Conservation (phyloP, 805 yeast genomes). For the Nakazawaea laoshanensis region DNA sequence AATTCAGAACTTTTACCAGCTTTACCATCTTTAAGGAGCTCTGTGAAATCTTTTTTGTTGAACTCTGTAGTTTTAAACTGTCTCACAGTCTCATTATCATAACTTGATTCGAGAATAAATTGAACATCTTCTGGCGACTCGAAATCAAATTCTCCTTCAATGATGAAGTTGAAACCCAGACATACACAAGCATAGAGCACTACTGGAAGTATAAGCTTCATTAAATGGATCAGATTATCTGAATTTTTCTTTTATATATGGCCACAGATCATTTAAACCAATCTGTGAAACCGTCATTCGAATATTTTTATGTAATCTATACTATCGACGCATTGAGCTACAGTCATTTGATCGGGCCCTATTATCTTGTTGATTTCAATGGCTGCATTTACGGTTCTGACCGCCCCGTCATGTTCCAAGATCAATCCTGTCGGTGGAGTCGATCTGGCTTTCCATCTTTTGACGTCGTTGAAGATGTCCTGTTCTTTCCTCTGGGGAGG, state of each 20-base stretch:
- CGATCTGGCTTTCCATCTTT: conserved; percentile 32
- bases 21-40: no score
- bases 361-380: conserved; percentile 46
- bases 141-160: no score
- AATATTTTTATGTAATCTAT: conserved; percentile 35
- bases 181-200: no score
- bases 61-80: no score
- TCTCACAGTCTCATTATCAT: no score
- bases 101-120: no score
- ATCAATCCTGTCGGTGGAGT: conserved; percentile 50
- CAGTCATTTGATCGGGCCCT: conserved; percentile 48
- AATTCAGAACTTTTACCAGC: no score
- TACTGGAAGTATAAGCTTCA: no score
- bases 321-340: conserved; percentile 71
- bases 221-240: neutral
- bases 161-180: no score
- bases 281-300: no score
- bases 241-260: neutral
- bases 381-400: conserved; percentile 61
- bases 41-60: no score
- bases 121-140: no score
- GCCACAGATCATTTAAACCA: neutral
- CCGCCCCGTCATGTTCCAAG: conserved; percentile 77
- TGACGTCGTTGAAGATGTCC: conserved; percentile 49
- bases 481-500: conserved; percentile 35